Percentiles rank a stretch among this genome's conserved stretches.
Evolutionary conservation across 441 rosid genomes (phyloP).

Genomic region (Manihot esculenta): DNA sequence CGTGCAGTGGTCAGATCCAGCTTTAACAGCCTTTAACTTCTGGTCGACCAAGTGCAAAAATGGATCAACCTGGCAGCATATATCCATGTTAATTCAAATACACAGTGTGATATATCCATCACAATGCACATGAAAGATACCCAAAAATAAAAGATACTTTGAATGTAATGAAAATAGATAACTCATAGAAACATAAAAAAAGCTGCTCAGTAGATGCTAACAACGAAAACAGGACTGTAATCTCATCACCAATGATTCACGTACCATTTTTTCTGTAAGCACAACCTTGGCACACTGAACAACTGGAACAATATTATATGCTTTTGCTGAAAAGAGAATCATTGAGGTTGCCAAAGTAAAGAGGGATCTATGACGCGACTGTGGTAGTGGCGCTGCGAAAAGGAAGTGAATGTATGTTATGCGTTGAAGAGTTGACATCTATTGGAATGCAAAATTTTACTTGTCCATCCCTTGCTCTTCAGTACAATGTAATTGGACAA

Average conservation of each 20-base stretch:
- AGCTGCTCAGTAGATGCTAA: slow-evolving; percentile 4
- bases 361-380: slow-evolving; percentile 79
- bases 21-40: slow-evolving; percentile 60
- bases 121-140: not conserved
- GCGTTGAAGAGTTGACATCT: slow-evolving; percentile 13
- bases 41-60: slow-evolving; percentile 70
- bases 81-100: slow-evolving; percentile 19
- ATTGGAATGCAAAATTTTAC: not conserved
- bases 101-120: not conserved
- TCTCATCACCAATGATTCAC: slow-evolving; percentile 23
- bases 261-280: slow-evolving; percentile 64
- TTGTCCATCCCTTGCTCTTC: not conserved
- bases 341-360: slow-evolving; percentile 79
- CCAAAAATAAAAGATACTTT: not conserved
- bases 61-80: slow-evolving; percentile 72
- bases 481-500: not conserved
- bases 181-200: not conserved
- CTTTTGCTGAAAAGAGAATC: slow-evolving; percentile 87
- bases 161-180: not conserved
- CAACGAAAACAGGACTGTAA: slow-evolving; percentile 13
- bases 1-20: slow-evolving; percentile 32
- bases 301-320: slow-evolving; percentile 57
- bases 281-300: slow-evolving; percentile 47
- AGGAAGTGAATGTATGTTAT: not conserved
- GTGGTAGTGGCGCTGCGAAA: slow-evolving; percentile 72